These are phyloP conservation scores for Aspergillus puulaauensis DNA, from an alignment of 2,329 filamentous ascomycete genomes.

Conservation along the genomic window DNA sequence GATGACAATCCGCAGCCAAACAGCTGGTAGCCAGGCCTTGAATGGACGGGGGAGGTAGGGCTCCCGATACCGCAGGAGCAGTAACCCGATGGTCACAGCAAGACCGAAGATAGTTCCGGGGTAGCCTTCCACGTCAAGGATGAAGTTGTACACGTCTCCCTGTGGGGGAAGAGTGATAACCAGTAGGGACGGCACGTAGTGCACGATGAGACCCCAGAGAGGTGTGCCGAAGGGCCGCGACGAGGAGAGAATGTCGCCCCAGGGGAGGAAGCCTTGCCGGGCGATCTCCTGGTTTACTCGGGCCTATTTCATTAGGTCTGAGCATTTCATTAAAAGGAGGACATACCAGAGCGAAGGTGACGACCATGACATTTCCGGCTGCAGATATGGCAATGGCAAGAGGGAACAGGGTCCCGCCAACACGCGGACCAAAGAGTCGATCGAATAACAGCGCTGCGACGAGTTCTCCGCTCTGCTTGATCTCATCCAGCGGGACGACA, in stretches of 20 bases:
- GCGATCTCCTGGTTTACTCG: conserved; percentile 72
- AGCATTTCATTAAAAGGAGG: background rate
- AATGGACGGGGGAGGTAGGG: conserved; percentile 65
- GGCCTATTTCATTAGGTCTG: conserved; percentile 46
- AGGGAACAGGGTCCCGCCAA: conserved; percentile 61
- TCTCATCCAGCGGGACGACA: conserved; percentile 66
- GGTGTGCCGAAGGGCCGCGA: conserved; percentile 68
- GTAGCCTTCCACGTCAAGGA: conserved; percentile 70
- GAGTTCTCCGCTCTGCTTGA: conserved; percentile 65
- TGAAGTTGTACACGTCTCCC: conserved; percentile 68
- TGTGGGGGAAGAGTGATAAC: conserved; percentile 67
- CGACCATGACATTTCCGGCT: conserved; percentile 69
- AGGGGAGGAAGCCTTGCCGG: conserved; percentile 69
- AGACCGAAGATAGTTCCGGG: conserved; percentile 62
- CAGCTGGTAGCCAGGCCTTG: conserved; percentile 62
- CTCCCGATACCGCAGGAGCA: conserved; percentile 60
- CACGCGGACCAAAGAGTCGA: conserved; percentile 57
- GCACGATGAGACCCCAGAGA: conserved; percentile 65
- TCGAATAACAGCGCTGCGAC: conserved; percentile 69
- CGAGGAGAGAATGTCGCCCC: conserved; percentile 59
- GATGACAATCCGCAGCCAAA: conserved; percentile 55
- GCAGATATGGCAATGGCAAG: conserved; percentile 67
- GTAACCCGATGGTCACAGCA: conserved; percentile 57
- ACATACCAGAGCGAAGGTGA: conserved; percentile 62
- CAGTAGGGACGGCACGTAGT: conserved; percentile 66